A percentile compares a stretch with the other conserved stretches of the same genome.
phyloP scores from a whole-genome alignment of 768 basidiomycete species.

The Serpula lacrymans region DNA sequence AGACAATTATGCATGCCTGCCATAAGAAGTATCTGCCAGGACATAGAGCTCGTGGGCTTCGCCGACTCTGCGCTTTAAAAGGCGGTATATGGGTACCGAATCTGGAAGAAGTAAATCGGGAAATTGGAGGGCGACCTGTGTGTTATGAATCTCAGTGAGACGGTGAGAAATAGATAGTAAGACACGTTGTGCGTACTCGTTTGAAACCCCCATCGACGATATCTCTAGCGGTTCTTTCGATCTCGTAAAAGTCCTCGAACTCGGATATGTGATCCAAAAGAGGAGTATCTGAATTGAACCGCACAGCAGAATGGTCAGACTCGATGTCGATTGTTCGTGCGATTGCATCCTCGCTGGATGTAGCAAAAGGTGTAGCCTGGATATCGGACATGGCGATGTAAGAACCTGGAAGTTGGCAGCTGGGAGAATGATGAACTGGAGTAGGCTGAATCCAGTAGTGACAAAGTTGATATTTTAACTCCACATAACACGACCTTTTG shows the following conservation, averaged over 20 bases:
- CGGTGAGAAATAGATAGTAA: background rate
- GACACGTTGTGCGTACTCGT: conserved; percentile 48
- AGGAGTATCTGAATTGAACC: too few species aligned
- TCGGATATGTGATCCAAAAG: conserved; percentile 30
- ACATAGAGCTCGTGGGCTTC: conserved; percentile 67
- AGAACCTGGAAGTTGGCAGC: too few species aligned
- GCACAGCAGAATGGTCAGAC: conserved; percentile 33
- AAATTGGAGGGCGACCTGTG: conserved; percentile 91
- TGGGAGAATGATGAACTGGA: too few species aligned
- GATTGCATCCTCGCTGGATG: conserved; percentile 65
- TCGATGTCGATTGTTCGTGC: conserved; percentile 48
- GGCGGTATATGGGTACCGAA: conserved; percentile 79
- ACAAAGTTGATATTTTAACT: too few species aligned
- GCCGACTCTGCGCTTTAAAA: conserved; percentile 52
- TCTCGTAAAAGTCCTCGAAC: conserved; percentile 71
- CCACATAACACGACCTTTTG: too few species aligned
- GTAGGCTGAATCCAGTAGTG: too few species aligned
- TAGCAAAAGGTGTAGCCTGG: conserved; percentile 44
- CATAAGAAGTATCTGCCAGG: conserved; percentile 97
- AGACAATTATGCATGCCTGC: conserved; percentile 56
- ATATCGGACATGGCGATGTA: conserved; percentile 16
- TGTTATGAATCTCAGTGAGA: background rate
- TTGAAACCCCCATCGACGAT: conserved; percentile 64
- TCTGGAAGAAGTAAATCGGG: conserved; percentile 89
- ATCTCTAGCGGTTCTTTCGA: conserved; percentile 59